Percentiles rank a stretch among this genome's conserved stretches.
phyloP scores from a whole-genome alignment of 73 alveolate genomes.

The Symbiodinium natans region DNA sequence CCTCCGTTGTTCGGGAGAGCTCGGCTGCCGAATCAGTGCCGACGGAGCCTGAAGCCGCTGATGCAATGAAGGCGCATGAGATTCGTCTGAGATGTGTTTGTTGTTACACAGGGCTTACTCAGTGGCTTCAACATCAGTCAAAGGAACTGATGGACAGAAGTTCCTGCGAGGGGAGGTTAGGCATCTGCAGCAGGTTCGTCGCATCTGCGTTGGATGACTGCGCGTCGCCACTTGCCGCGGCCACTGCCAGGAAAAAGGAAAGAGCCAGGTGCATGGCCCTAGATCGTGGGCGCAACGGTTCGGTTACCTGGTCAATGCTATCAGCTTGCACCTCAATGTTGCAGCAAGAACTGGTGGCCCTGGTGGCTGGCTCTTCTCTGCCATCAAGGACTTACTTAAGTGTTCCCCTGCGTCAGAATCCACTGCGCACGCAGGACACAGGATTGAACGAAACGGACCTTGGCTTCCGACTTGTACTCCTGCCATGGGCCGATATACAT shows the following conservation, averaged over 20 bases:
- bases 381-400: too few relatives aligned
- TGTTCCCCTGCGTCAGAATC: too few relatives aligned
- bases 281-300: background rate
- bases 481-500: slow-evolving; percentile 93
- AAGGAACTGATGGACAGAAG: background rate
- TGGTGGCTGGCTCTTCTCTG: too few relatives aligned
- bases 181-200: background rate
- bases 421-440: too few relatives aligned
- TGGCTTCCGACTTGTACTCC: slow-evolving; percentile 48
- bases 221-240: background rate
- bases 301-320: background rate
- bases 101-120: background rate
- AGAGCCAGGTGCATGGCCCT: background rate
- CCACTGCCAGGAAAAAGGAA: background rate
- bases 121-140: background rate
- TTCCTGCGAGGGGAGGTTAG: background rate
- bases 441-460: too few relatives aligned
- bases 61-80: too few relatives aligned
- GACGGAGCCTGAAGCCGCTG: background rate
- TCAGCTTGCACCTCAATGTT: background rate
- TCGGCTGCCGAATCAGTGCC: background rate
- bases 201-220: background rate
- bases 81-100: background rate
- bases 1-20: background rate
- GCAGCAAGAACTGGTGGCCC: background rate